phyloP scores from a whole-genome alignment of 2,329 filamentous ascomycete genomes.

The Didymosphaeria variabile region DNA sequence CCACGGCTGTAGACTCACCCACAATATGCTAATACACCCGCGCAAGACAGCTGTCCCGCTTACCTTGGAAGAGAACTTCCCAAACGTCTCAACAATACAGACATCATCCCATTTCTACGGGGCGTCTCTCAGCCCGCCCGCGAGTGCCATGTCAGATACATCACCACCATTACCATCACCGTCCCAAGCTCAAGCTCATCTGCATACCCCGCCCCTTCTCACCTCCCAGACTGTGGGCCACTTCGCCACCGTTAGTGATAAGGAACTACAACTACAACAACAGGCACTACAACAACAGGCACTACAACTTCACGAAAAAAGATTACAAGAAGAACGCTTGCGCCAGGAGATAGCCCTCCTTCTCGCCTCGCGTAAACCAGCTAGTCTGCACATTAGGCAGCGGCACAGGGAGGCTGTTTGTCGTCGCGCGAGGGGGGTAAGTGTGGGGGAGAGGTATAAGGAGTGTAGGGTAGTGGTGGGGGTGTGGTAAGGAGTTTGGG shows the following conservation, averaged over 20 bases:
- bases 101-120: background rate
- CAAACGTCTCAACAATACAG: slow-evolving; percentile 3
- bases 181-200: too few species aligned
- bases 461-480: background rate
- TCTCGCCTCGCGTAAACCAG: background rate
- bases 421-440: background rate
- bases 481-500: background rate
- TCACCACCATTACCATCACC: background rate
- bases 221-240: too few species aligned
- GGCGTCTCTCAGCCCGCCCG: background rate
- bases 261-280: too few species aligned
- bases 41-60: background rate
- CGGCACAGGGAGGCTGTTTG: background rate
- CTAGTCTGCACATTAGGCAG: slow-evolving; percentile 3
- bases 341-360: background rate
- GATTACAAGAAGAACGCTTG: background rate
- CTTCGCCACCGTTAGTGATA: too few species aligned
- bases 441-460: background rate
- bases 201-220: too few species aligned
- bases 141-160: slow-evolving; percentile 1
- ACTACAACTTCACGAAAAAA: background rate
- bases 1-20: background rate
- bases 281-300: background rate
- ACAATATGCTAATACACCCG: background rate
- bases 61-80: background rate